These are phyloP conservation scores for Candida glucosophila DNA, from an alignment of 1,139 yeast species.

Conservation along the genomic window DNA sequence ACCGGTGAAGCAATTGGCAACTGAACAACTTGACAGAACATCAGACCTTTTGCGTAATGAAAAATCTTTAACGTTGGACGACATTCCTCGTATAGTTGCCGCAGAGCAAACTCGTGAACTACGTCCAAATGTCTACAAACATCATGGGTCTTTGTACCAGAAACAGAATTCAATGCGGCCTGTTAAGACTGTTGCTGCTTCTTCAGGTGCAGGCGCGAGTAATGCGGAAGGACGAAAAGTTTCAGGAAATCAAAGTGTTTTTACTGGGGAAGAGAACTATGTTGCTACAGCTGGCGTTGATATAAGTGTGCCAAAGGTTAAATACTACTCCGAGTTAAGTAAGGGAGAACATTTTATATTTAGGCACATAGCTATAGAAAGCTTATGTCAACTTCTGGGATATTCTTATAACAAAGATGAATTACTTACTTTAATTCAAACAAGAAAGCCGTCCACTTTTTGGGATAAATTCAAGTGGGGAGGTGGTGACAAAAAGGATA, in stretches of 20 bases:
- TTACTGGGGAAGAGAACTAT: slow-evolving; percentile 4
- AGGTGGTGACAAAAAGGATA: slow-evolving; percentile 19
- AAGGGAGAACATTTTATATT: slow-evolving; percentile 53
- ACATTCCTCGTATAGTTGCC: slow-evolving; percentile 92
- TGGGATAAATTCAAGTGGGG: slow-evolving; percentile 65
- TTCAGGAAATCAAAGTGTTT: slow-evolving; percentile 1
- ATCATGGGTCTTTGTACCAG: slow-evolving; percentile 44
- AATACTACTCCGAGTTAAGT: slow-evolving; percentile 66
- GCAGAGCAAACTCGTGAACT: slow-evolving; percentile 94
- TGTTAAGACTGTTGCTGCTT: slow-evolving; percentile 16
- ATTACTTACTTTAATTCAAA: slow-evolving; percentile 44
- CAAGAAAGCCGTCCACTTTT: slow-evolving; percentile 49
- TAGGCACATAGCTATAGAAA: slow-evolving; percentile 61
- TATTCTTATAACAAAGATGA: slow-evolving; percentile 40
- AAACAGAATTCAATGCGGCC: slow-evolving; percentile 29
- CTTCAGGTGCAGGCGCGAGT: slow-evolving; percentile 8
- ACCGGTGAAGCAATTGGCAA: slow-evolving; percentile 25
- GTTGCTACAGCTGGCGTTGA: slow-evolving; percentile 2
- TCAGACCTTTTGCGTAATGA: slow-evolving; percentile 71
- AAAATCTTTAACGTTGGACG: slow-evolving; percentile 84
- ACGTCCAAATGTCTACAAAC: slow-evolving; percentile 78
- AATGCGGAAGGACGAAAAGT: not conserved
- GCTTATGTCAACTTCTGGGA: slow-evolving; percentile 37
- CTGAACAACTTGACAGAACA: slow-evolving; percentile 39
- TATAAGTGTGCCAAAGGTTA: slow-evolving; percentile 11